phyloP scores from a whole-genome alignment of 306 rosid genomes.

The Begonia masoniana region DNA sequence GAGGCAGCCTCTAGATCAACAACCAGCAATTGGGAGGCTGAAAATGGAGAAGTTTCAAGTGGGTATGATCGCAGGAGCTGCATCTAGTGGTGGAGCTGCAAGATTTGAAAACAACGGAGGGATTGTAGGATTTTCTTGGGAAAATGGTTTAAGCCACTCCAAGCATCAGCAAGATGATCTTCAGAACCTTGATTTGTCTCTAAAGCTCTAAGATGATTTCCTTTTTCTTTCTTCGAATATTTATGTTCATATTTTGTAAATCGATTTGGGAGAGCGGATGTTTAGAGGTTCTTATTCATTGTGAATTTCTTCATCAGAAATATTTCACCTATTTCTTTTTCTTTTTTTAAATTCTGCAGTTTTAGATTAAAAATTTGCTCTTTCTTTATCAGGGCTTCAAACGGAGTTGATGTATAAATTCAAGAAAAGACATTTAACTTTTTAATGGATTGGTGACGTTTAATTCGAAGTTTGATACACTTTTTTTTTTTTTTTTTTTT shows the following conservation, averaged over 20 bases:
- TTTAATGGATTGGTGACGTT: too few relatives aligned
- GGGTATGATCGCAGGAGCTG: constrained; percentile 16
- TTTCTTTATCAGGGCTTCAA: too few relatives aligned
- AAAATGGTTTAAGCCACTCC: constrained; percentile 16
- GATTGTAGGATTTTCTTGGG: constrained; percentile 42
- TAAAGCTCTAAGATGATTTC: constrained; percentile 39
- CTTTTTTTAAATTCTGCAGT: neutral
- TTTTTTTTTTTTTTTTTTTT: too few relatives aligned
- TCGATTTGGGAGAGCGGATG: too few relatives aligned
- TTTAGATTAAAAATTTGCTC: too few relatives aligned
- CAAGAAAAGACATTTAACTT: too few relatives aligned
- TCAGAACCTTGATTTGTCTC: constrained; percentile 76
- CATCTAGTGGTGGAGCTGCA: constrained; percentile 21
- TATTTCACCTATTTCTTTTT: neutral
- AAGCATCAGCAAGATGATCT: constrained; percentile 43
- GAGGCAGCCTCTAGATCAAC: constrained; percentile 30
- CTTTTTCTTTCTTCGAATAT: constrained; percentile 7
- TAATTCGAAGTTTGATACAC: too few relatives aligned
- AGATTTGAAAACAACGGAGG: constrained; percentile 18
- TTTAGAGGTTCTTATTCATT: too few relatives aligned
- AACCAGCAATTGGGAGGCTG: constrained; percentile 21
- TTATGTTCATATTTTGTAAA: neutral
- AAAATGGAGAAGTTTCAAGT: constrained; percentile 12
- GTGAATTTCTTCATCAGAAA: too few relatives aligned
- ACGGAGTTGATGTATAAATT: too few relatives aligned